These are phyloP conservation scores for Neurospora africana DNA, from an alignment of 495 filamentous ascomycete genomes.

Conservation along the genomic window DNA sequence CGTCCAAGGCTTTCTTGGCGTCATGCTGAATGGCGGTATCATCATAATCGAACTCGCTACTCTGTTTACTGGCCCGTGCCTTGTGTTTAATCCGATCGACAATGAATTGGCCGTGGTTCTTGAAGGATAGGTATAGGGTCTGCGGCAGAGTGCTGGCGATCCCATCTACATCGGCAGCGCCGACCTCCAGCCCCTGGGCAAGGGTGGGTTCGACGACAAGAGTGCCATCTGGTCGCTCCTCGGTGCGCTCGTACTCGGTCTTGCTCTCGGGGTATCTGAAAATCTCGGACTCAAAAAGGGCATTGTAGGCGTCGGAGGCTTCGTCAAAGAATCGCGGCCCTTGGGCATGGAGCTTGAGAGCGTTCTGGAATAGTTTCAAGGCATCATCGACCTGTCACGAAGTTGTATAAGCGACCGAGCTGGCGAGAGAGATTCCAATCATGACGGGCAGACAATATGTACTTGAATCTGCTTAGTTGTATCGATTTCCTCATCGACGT, in stretches of 20 bases:
- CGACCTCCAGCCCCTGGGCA: constrained; percentile 27
- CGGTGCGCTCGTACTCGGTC: constrained; percentile 61
- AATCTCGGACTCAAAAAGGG: constrained; percentile 82
- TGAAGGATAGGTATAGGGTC: constrained; percentile 84
- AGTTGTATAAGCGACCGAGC: neutral
- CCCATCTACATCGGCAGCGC: constrained; percentile 47
- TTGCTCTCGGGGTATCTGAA: constrained; percentile 80
- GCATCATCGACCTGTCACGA: constrained; percentile 74
- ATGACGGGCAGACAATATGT: neutral
- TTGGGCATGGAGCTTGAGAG: constrained; percentile 84
- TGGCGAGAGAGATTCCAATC: neutral
- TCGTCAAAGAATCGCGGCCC: constrained; percentile 64
- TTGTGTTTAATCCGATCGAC: constrained; percentile 56
- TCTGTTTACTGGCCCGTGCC: constrained; percentile 27
- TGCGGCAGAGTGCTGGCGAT: constrained; percentile 74
- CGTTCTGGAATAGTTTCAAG: constrained; percentile 86
- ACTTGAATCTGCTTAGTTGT: constrained; percentile 85
- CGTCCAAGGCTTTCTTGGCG: constrained; percentile 41
- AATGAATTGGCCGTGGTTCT: constrained; percentile 85
- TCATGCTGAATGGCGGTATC: constrained; percentile 30
- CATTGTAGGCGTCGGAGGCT: constrained; percentile 72
- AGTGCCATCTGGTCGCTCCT: constrained; percentile 46
- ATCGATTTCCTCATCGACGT: constrained; percentile 81
- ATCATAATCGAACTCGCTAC: constrained; percentile 23
- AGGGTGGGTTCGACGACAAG: constrained; percentile 28